Percentiles rank a stretch among this genome's conserved stretches.
Evolutionary conservation across 208 protist genomes (phyloP).

Genomic region (Leishmania braziliensis): DNA sequence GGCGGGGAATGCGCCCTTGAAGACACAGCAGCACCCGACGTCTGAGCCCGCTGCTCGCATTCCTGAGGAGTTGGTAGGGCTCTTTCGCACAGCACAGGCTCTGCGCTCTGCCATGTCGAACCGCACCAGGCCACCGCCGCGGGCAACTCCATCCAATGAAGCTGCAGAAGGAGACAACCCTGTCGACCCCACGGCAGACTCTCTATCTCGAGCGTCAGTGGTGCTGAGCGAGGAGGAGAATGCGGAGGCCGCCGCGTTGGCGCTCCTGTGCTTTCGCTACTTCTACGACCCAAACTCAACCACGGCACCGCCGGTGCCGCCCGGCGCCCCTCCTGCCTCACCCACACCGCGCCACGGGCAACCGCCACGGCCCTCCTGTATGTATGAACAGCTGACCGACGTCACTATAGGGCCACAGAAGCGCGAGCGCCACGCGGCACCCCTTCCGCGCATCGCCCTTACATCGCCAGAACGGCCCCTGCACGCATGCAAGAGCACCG

Average conservation of each 20-base stretch:
- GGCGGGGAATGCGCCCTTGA: neutral
- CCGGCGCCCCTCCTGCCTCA: neutral
- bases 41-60: neutral
- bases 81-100: conserved; percentile 22
- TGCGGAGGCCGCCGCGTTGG: conserved; percentile 19
- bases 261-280: conserved; percentile 26
- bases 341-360: neutral
- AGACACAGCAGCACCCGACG: neutral
- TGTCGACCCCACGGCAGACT: neutral
- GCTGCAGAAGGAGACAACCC: neutral
- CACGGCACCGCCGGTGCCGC: neutral
- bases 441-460: neutral
- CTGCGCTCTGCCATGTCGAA: neutral
- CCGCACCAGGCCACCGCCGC: neutral
- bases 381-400: neutral
- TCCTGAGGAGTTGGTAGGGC: conserved; percentile 12
- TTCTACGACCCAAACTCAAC: conserved; percentile 4
- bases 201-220: neutral
- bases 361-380: neutral
- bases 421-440: neutral
- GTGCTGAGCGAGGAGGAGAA: conserved; percentile 6
- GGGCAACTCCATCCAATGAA: neutral
- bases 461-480: neutral
- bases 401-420: neutral
- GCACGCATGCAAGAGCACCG: neutral